Conservation (phyloP, 371 early-diverging fungal species). For the Mucor racemosus region DNA sequence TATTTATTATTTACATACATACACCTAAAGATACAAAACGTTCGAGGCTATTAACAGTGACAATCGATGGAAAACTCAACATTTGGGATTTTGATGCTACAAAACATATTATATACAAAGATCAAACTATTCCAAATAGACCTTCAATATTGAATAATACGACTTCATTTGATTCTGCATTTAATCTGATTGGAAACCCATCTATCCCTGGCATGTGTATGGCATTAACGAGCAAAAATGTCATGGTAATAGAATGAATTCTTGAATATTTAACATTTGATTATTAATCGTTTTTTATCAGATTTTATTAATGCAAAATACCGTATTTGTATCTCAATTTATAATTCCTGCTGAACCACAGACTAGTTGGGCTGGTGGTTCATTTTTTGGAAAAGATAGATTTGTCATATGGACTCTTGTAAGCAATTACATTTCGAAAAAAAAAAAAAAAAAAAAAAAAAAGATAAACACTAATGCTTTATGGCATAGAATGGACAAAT, state of each 20-base stretch:
- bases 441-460: too few species aligned
- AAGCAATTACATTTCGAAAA: neutral
- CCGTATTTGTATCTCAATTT: conserved; percentile 36
- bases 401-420: conserved; percentile 41
- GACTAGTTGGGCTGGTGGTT: conserved; percentile 41
- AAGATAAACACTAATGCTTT: too few species aligned
- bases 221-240: conserved; percentile 34
- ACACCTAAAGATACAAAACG: conserved; percentile 20
- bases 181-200: conserved; percentile 32
- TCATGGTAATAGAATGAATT: conserved; percentile 30
- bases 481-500: conserved; percentile 38
- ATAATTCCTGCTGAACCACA: conserved; percentile 30
- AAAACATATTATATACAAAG: conserved; percentile 47
- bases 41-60: conserved; percentile 41
- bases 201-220: conserved; percentile 37
- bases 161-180: conserved; percentile 20
- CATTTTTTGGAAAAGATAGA: conserved; percentile 34
- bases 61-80: conserved; percentile 51
- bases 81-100: conserved; percentile 58
- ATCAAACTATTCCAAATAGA: conserved; percentile 28
- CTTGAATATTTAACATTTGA: neutral
- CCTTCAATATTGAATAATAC: conserved; percentile 24
- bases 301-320: conserved; percentile 33
- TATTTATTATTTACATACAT: neutral
- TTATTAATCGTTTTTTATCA: conserved; percentile 1